Base-by-base conservation (phyloP, 2,329 filamentous ascomycete genomes). In the Aphanoascus verrucosus region DNA sequence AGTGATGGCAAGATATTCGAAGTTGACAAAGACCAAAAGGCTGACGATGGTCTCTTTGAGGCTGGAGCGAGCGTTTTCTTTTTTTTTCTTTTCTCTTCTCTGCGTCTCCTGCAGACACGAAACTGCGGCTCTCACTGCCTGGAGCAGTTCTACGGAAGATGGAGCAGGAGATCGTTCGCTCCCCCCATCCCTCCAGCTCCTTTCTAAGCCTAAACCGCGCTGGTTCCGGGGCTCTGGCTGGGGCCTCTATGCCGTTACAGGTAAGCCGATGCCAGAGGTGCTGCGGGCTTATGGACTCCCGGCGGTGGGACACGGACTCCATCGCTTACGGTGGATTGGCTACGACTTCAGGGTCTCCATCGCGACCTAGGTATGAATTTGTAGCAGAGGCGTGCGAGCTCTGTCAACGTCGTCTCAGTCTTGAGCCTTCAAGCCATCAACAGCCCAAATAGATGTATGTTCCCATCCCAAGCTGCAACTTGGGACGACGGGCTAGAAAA, bases 101-200 rank as follows among this genome's bases (percentile, higher is more conserved):
- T 49, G 38, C 46, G 38, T 49, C 8, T 23, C 38, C 15, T 38
- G 37, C 20, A 32, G 20, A n/a, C 48, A 42, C 48, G 48, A 50
- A 50, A 50, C 48, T 50, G 48, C 48, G 48, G 48, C 48, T 50
- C 48, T 42, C 17, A 1, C 12, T 34, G 19, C 12, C 12, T 12
- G 17, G 17, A 23, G 41, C 41, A 44, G 41, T 41, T 17, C 15
- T 19, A 17, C 38, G 38, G 38, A 15, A 17, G 38, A 19, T 19
- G 38, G 38, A 40, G n/a, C 14, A 17, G 11, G 15, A 41, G 38
- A 15, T 41, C 19, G 7, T 40, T 40, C 15, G 37, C 37, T 1
- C 1, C 23, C 23, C 23, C 23, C 23, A 28, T 28, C 23, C 3
- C 7, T 28, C 14, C 32, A 48, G 34, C 34, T 38, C 34, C 45